Evolutionary conservation across 306 rosid species (phyloP).

Genomic region (Urtica urens): DNA sequence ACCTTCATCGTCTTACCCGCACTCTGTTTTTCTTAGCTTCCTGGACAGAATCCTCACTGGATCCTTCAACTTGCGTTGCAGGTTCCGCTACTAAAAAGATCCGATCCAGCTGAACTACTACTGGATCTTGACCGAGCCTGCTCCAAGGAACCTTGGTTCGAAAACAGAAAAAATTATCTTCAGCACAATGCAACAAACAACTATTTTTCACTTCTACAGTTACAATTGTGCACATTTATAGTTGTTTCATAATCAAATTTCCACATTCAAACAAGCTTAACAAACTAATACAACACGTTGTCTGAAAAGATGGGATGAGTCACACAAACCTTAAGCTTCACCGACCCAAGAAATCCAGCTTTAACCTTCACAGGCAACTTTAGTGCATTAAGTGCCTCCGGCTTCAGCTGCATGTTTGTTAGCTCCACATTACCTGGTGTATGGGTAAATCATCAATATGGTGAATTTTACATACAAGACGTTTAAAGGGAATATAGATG

Average conservation of each 20-base stretch:
- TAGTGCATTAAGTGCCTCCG: slow-evolving; percentile 93
- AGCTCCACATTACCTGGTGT: slow-evolving; percentile 95
- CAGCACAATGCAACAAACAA: slow-evolving; percentile 10
- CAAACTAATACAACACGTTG: not conserved
- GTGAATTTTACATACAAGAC: slow-evolving; percentile 8
- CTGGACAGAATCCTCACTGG: slow-evolving; percentile 73
- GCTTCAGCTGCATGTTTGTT: slow-evolving; percentile 97
- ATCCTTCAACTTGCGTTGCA: slow-evolving; percentile 79
- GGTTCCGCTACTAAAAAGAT: slow-evolving; percentile 96
- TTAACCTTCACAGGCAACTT: slow-evolving; percentile 96
- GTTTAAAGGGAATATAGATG: no score
- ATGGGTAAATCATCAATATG: slow-evolving; percentile 5
- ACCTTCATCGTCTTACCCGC: slow-evolving; percentile 36
- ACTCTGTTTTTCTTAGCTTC: slow-evolving; percentile 80
- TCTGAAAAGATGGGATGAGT: slow-evolving; percentile 1
- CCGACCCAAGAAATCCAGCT: slow-evolving; percentile 98
- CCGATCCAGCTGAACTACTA: slow-evolving; percentile 75
- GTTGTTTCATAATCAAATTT: not conserved
- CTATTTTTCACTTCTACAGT: no score
- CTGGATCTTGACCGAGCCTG: slow-evolving; percentile 99
- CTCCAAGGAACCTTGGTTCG: slow-evolving; percentile 87
- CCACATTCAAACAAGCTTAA: slow-evolving; percentile 10
- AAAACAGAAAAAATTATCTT: slow-evolving; percentile 16
- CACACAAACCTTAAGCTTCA: slow-evolving; percentile 80
- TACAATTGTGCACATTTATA: not conserved